Evolutionary conservation across 116 monocot species (phyloP), one percentile per base, ranked within the genome.

Genomic region (Dioscorea cayenensis): DNA sequence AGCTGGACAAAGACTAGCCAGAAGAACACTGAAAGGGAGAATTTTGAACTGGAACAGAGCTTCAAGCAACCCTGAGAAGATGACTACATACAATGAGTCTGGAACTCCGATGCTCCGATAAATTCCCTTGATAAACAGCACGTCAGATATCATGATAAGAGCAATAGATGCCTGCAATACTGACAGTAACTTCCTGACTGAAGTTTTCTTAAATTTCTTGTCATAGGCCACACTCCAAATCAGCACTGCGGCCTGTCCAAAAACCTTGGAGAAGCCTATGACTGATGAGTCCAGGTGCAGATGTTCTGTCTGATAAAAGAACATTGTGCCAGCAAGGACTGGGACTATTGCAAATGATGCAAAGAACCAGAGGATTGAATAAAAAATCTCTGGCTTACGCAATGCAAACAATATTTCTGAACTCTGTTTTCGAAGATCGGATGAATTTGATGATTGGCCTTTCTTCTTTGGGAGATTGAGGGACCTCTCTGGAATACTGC

Each of bases 301-400:
- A 35, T 86, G 74, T 71, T 94, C 68, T 5, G 90, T 94, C 75
- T 94, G 90, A 72, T 94, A 94, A 70, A 90, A 94, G 76, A 94
- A 94, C 91, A 94, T 88, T 60, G 84, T 88, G 49, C 90, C 86
- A 7, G 70, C 60, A 37, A 94, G 69, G 49, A 86, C 62, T 14
- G 94, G 94, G 13, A 88, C 73, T 7, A 86, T 18, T 11, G 86
- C 88, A 69, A 80, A 88, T 0, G 91, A 88, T 50, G 73, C 70
- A 14, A 81, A 73, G 49, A 94, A 90, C 94, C 94, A 94, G 20
- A 38, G 43, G 6, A 94, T 79, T 3, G 86, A 80, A 58, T 49
- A 52, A 14, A 60, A 71, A 1, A 94, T 90, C 68, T 94, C 94
- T 7, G 87, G 85, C 28, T 76, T 83, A 7, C 69, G 50, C 2